A percentile compares a stretch with the other conserved stretches of the same genome.
These are phyloP conservation scores for Bruguiera parviflora DNA, from an alignment of 345 rosid species.

Conservation along the genomic window DNA sequence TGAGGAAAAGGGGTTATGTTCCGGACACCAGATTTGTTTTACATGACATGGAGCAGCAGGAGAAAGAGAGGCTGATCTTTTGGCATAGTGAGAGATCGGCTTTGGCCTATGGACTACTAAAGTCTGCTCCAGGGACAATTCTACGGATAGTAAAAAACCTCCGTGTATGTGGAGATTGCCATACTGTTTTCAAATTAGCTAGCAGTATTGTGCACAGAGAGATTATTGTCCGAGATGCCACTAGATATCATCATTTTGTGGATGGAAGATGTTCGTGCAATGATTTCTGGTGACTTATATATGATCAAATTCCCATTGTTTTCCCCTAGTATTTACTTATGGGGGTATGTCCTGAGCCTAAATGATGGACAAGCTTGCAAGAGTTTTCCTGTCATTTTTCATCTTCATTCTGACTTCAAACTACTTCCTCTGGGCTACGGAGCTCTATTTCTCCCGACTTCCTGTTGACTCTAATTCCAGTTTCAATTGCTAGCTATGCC, in stretches of 20 bases:
- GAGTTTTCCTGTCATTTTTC: too few relatives aligned
- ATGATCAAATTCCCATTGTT: background rate
- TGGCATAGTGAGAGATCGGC: constrained; percentile 79
- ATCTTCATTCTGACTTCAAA: background rate
- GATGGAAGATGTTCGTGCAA: constrained; percentile 69
- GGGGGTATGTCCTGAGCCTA: too few relatives aligned
- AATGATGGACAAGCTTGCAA: too few relatives aligned
- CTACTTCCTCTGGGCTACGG: background rate
- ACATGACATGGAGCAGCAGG: constrained; percentile 62
- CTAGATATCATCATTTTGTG: constrained; percentile 72
- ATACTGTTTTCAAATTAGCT: constrained; percentile 51
- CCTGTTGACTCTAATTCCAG: background rate
- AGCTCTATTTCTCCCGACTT: background rate
- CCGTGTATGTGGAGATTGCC: constrained; percentile 77
- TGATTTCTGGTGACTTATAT: constrained; percentile 68
- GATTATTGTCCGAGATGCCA: constrained; percentile 66
- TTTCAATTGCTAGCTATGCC: background rate
- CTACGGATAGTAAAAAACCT: constrained; percentile 70
- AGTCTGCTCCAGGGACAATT: constrained; percentile 43
- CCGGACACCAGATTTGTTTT: constrained; percentile 61
- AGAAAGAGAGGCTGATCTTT: constrained; percentile 64
- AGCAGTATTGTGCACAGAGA: constrained; percentile 55
- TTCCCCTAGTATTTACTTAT: too few relatives aligned
- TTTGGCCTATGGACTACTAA: constrained; percentile 69
- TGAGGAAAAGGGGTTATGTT: constrained; percentile 66